Evolutionary conservation across 163 green algal species (phyloP), one percentile per base, ranked within the genome.

Genomic region (Trebouxia gelatinosa): DNA sequence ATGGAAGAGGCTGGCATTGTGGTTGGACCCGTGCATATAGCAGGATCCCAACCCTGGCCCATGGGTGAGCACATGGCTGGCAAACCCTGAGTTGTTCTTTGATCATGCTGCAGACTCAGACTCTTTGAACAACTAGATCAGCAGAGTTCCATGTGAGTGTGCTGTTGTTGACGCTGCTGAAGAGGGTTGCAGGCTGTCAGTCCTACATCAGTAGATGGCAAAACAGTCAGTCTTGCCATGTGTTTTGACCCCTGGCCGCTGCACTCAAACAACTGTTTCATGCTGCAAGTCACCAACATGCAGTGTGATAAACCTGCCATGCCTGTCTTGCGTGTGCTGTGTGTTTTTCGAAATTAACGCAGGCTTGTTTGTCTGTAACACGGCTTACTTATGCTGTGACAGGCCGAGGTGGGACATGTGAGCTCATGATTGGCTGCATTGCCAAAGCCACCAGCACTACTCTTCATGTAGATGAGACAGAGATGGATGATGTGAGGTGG

Each of bases 381-480:
- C 57, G 31, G 26, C 57, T 31, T 17, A 66, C 19, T 37, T 39
- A 9, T 6, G 26, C 9, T 61, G 31, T 75, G 1, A 5, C 81
- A 89, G 85, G 85, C 17, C 80, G 85, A 0, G 88, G 85, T 29
- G 90, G 91, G 5, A 86, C 83, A 5, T 94, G 90, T 66, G 92
- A 97, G 89, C 88, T 97, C 19, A 97, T 96, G 92, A 90, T 97
- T 40, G 93, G 90, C 16, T 95, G 90, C 87, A 83, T 95, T 29
- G 91, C 89, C 16, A 86, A 90, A 62, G 90, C 92, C 5, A 80
- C 48, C 5, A 82, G 58, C 59, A 83, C 89, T 26, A 80, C 88
- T 11, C 78, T 95, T 35, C 46, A 87, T 21, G 82, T 94, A 11
- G 89, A 96, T 84, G 72, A 81, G 7, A 80, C 81, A 6, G 89